Base-by-base conservation (phyloP, 805 yeast species). In the Starmerella davenportii region DNA sequence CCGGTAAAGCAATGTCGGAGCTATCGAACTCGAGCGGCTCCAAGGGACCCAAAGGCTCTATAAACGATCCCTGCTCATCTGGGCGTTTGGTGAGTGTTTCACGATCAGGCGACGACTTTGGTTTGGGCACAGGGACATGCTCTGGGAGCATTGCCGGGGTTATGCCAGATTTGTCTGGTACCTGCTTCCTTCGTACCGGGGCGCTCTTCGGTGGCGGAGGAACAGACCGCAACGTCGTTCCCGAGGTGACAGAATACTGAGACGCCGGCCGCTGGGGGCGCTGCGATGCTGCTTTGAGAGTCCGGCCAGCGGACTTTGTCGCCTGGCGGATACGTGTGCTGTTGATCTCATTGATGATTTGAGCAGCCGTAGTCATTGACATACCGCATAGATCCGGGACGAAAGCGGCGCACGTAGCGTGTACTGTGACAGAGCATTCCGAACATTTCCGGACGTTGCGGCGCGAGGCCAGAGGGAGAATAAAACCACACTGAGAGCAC, bases 401-500 rank as follows among this genome's bases (percentile, higher is more conserved):
- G 51, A 85, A 65, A 53, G 84, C 95, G 11, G 87, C 76, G 63
- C 99, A 90, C 34, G 74, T 74, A 3, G 90, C 70, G 55, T 90
- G 99, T 52, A 94, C 87, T 77, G 87, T 81, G 17, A 84, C 73
- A 23, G 93, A 93, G 72, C 98, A 90, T 47, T 63, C 68, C 4
- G 78, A 64, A 66, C 98, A 87, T 57, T 82, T 90, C 37, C 95
- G 69, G 9, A 85, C 92, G 50, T 80, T 84, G 58, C 82, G 84
- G 52, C 77, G 73, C 30, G 42, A 34, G 38, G 96, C 94, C 78
- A 95, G 77, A 15, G 98, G 96, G 45, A 90, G 66, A 38, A 90
- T 75, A 55, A 82, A 82, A 44, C 99, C 99, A 68, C 99, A 90
- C 57, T 90, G 99, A 51, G 96, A 90, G 62, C 99, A 90, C 99